Evolutionary conservation across 1,139 yeast genomes (phyloP).

Genomic region (Zygoascus meyerae): DNA sequence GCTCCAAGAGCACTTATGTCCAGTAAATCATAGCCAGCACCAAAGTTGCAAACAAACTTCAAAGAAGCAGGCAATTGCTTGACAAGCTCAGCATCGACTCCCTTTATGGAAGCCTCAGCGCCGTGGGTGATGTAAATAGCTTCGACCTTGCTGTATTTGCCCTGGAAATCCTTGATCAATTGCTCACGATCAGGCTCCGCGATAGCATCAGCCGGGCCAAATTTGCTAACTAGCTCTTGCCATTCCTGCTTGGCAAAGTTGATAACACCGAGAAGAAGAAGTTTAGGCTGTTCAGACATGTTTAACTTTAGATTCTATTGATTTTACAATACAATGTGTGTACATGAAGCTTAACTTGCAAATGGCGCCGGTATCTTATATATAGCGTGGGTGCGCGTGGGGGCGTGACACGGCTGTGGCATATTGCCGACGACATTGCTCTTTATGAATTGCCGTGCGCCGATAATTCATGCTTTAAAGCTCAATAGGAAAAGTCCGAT

Average conservation of each 20-base stretch:
- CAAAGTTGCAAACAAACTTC: conserved; percentile 55
- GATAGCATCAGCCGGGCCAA: conserved; percentile 19
- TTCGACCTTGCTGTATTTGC: conserved; percentile 29
- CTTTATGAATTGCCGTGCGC: no score
- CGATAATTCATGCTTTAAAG: no score
- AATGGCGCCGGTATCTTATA: background rate
- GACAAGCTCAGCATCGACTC: conserved; percentile 69
- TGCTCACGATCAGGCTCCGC: conserved; percentile 25
- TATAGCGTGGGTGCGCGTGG: background rate
- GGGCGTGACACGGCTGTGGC: no score
- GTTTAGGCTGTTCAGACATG: conserved; percentile 16
- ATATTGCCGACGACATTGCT: no score
- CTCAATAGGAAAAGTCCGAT: no score
- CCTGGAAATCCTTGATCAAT: conserved; percentile 30
- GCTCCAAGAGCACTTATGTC: conserved; percentile 46
- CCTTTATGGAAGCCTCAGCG: conserved; percentile 39
- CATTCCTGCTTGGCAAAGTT: conserved; percentile 20
- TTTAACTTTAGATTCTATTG: background rate
- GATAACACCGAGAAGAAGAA: conserved; percentile 20
- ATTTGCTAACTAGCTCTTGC: conserved; percentile 16
- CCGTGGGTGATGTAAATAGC: conserved; percentile 26
- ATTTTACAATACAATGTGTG: background rate
- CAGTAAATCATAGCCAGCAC: conserved; percentile 76
- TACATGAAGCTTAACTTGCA: background rate
- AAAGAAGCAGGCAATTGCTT: conserved; percentile 54